Conservation (phyloP, 306 rosid species). For the Castanea crenata region DNA sequence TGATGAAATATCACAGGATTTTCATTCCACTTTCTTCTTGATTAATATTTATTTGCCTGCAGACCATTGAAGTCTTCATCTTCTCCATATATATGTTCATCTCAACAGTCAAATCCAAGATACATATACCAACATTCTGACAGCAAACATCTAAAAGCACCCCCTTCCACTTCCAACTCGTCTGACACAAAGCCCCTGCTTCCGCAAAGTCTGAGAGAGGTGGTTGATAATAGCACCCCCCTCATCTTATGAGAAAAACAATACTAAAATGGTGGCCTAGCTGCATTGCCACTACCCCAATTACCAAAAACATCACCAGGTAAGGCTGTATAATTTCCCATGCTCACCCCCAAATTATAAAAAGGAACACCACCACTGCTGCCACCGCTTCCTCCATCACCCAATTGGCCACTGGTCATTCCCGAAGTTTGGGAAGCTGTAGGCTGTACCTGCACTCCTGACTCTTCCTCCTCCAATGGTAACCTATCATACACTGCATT, state of each 20-base stretch:
- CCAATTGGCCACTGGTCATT: constrained; percentile 9
- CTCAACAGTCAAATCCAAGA: neutral
- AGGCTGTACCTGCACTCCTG: constrained; percentile 2
- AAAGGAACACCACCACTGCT: constrained; percentile 24
- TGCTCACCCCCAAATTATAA: constrained; percentile 23
- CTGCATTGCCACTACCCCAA: constrained; percentile 23
- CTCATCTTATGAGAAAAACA: neutral
- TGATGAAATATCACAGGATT: neutral
- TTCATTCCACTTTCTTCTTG: neutral
- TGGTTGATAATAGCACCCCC: too few species aligned
- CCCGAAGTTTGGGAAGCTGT: constrained; percentile 19
- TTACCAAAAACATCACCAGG: constrained; percentile 22
- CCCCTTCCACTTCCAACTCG: neutral
- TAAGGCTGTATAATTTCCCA: constrained; percentile 13
- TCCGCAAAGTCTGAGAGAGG: too few species aligned
- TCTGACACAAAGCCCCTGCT: too few species aligned
- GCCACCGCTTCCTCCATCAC: constrained; percentile 10
- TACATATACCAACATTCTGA: neutral
- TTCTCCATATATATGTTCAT: neutral
- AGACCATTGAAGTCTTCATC: neutral
- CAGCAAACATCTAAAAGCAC: neutral
- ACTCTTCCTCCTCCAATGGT: constrained; percentile 31
- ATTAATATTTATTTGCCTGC: neutral
- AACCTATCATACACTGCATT: constrained; percentile 41
- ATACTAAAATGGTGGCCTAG: constrained; percentile 29